Percentiles rank a stretch among this genome's conserved stretches.
Conservation (phyloP, 352 stramenopile species). For the Globisporangium emineosum region DNA sequence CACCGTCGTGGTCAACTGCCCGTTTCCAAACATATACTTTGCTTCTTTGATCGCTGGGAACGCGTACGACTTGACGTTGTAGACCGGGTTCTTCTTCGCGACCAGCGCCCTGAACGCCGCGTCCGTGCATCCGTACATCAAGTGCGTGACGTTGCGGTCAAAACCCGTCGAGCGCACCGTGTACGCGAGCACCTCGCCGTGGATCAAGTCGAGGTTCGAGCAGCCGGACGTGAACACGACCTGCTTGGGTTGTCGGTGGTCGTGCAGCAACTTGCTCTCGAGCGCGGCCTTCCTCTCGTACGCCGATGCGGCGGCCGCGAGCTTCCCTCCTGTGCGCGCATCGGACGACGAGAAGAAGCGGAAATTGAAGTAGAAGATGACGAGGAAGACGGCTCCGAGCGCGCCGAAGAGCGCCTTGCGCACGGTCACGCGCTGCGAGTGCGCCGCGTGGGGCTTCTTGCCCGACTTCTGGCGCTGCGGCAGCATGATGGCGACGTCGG, state of each 20-base stretch:
- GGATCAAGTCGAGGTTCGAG: slow-evolving; percentile 55
- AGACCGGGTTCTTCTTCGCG: slow-evolving; percentile 44
- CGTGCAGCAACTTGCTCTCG: slow-evolving; percentile 27
- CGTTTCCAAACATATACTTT: slow-evolving; percentile 51
- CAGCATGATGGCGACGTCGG: slow-evolving; percentile 31
- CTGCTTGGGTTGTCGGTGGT: slow-evolving; percentile 58
- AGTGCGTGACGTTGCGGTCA: slow-evolving; percentile 54
- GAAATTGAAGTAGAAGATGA: slow-evolving; percentile 67
- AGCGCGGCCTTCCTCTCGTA: slow-evolving; percentile 12
- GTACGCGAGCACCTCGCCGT: slow-evolving; percentile 66
- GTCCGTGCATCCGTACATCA: slow-evolving; percentile 70
- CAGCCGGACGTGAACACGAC: slow-evolving; percentile 79
- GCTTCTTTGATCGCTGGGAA: slow-evolving; percentile 33
- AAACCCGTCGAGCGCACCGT: slow-evolving; percentile 57
- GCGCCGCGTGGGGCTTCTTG: slow-evolving; percentile 28
- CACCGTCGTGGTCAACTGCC: slow-evolving; percentile 57
- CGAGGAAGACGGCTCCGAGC: slow-evolving; percentile 39
- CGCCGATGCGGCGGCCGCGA: slow-evolving; percentile 9
- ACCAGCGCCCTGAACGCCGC: slow-evolving; percentile 32
- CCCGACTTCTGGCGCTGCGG: slow-evolving; percentile 45
- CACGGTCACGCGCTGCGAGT: slow-evolving; percentile 22
- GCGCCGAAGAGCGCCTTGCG: slow-evolving; percentile 28
- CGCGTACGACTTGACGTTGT: slow-evolving; percentile 42
- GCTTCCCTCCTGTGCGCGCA: slow-evolving; percentile 24
- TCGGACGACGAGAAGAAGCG: slow-evolving; percentile 51